Base-by-base conservation (phyloP, 345 rosid genomes). In the Bruguiera parviflora region DNA sequence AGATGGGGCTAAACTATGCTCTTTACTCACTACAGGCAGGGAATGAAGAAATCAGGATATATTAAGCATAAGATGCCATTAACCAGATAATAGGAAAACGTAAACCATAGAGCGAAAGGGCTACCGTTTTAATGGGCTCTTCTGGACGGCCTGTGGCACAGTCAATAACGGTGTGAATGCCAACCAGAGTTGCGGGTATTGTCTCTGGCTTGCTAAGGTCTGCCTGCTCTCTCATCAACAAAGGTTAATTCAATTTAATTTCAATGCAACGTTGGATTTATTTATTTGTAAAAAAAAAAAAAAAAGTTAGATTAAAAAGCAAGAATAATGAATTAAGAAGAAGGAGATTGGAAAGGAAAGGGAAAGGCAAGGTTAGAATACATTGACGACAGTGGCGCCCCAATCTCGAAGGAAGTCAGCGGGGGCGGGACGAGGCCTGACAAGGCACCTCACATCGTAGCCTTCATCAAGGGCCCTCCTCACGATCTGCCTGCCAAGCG, bases 61-160 rank as follows among this genome's bases (percentile, higher is more conserved):
- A 21, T 53, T 53, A 8, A 11, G 6, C 51, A 58, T 43, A 43
- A 43, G 49, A 3, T 13, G 49, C 18, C 49, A 13, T 11, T 43
- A 43, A 5, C 49, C 49, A 43, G 15, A 11, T 46, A 72, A 13
- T 7, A 0, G 37, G 10, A 33, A 33, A 7, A 7, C 1, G 37
- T 8, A 33, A 7, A 8, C 24, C 57, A 24, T 39, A 8, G 1
- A 47, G 16, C 28, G 6, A 39, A 61, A 20, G 10, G 64, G 27
- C 47, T 82, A 89, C 99, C 85, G 73, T 88, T 81, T 88, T 94
- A 31, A 94, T 94, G 10, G 97, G 98, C 80, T 94, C 98, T 81
- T 94, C 99, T 0, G 99, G 99, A 69, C 97, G 99, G n/a, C 98
- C 97, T 0, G 99, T 94, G 6, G 99, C 97, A 81, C 99, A 94